Base-by-base conservation (phyloP, 352 stramenopile genomes). In the Phytophthora idaei region DNA sequence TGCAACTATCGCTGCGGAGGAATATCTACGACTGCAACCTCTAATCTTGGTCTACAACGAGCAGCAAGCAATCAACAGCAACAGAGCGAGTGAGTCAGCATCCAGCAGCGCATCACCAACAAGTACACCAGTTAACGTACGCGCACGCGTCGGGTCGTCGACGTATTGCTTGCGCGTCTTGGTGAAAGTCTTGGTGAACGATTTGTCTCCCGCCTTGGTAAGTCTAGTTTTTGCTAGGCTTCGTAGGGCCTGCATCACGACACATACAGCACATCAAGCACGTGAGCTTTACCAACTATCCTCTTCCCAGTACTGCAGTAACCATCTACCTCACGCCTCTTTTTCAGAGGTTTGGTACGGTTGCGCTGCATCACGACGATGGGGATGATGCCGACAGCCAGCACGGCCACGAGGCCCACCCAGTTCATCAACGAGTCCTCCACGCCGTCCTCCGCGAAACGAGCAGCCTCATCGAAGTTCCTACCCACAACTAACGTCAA, bases 161-260 rank as follows among this genome's bases (percentile, higher is more conserved):
- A 87, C 44, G 70, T 90, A 90, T 60, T 87, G 63, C 17, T 74
- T 79, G 46, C 79, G 76, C 50, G 59, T 83, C 57, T 74, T 74
- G 25, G 60, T 70, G 57, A 90, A 86, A 25, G 67, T 69, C 62
- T 76, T 61, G 50, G 60, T 74, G 66, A 78, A 87, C 28, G 77
- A 73, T 51, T 75, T 80, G 57, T 73, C 73, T n/a, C 76, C 71
- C 10, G 68, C 66, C 53, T 81, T 71, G 32, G 81, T 90, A 52
- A 88, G 79, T 74, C 76, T 90, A 86, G 83, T 90, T 86, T 78
- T 86, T 84, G 81, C 70, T 60, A 89, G 75, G 76, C 79, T 86
- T 84, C 81, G 81, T 57, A 86, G 72, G 66, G 77, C 81, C 81
- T 90, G 39, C 3, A 48, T 12, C 6, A 44, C 17, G 11, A 17